Conservation (phyloP, 345 rosid genomes). For the Pistacia integerrima region DNA sequence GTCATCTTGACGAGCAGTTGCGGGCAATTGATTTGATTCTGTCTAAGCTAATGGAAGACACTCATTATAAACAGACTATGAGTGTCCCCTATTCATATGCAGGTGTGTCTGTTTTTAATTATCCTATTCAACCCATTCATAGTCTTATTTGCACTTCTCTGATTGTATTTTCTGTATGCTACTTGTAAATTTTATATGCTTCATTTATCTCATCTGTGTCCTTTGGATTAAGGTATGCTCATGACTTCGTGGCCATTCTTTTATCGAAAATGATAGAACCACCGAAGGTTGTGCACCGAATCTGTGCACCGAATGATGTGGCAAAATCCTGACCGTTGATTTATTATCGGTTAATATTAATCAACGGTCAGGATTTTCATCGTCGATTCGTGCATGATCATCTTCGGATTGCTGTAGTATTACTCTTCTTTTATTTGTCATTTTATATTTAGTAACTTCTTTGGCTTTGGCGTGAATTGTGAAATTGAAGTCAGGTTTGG, state of each 20-base stretch:
- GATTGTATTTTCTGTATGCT: conserved; percentile 5
- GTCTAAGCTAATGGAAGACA: conserved; percentile 81
- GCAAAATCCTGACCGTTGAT: no score
- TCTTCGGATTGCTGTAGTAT: no score
- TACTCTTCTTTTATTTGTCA: not conserved
- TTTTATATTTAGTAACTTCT: not conserved
- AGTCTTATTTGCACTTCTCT: conserved; percentile 2
- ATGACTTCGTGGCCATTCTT: not conserved
- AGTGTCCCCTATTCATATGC: conserved; percentile 89
- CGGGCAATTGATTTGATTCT: conserved; percentile 86
- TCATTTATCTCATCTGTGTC: not conserved
- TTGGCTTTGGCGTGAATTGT: not conserved
- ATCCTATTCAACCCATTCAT: conserved; percentile 10
- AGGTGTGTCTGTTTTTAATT: conserved; percentile 50
- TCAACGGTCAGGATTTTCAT: no score
- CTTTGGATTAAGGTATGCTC: not conserved
- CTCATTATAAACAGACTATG: conserved; percentile 80
- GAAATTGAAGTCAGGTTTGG: conserved; percentile 3
- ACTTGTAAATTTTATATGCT: not conserved
- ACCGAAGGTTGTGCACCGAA: no score
- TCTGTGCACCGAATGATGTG: no score
- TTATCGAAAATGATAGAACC: no score
- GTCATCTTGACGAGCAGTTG: conserved; percentile 90
- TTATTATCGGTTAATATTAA: no score
- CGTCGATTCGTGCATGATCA: no score